Percentiles rank a stretch among this genome's conserved stretches.
phyloP scores from a whole-genome alignment of 768 basidiomycete species.

The Lepiota venenata region DNA sequence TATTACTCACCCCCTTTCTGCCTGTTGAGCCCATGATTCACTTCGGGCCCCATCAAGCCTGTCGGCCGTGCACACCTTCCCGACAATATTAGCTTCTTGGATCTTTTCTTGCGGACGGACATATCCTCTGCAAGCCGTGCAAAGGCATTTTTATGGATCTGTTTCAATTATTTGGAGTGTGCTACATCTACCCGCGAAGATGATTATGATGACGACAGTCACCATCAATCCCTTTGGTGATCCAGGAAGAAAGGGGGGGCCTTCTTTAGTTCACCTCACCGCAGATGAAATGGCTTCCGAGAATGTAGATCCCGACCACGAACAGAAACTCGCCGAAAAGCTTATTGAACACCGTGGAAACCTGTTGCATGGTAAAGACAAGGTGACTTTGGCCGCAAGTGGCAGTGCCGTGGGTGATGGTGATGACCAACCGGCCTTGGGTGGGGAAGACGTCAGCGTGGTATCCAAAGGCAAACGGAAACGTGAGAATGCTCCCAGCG shows the following conservation, averaged over 20 bases:
- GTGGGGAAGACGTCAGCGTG: constrained; percentile 7
- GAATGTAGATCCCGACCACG: constrained; percentile 45
- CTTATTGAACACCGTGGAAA: constrained; percentile 37
- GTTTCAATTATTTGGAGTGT: constrained; percentile 74
- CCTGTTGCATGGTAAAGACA: constrained; percentile 27
- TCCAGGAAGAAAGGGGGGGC: constrained; percentile 32
- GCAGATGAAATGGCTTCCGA: constrained; percentile 36
- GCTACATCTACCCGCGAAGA: constrained; percentile 27
- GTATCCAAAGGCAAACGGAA: constrained; percentile 21
- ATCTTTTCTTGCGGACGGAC: constrained; percentile 74
- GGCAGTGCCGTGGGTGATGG: constrained; percentile 20
- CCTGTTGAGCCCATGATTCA: constrained; percentile 14
- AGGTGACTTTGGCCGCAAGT: constrained; percentile 15
- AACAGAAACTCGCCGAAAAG: constrained; percentile 33
- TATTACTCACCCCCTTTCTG: neutral
- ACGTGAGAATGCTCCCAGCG: constrained; percentile 12
- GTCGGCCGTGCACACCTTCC: constrained; percentile 67
- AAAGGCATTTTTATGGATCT: constrained; percentile 79
- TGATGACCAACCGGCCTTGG: constrained; percentile 14
- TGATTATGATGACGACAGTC: constrained; percentile 33
- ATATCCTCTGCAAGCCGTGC: constrained; percentile 75
- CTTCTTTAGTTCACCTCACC: constrained; percentile 35
- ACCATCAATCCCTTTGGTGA: constrained; percentile 60
- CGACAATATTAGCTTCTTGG: constrained; percentile 69
- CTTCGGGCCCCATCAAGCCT: constrained; percentile 41